Conservation (phyloP, 257 asterid species). For the Coffea canephora region DNA sequence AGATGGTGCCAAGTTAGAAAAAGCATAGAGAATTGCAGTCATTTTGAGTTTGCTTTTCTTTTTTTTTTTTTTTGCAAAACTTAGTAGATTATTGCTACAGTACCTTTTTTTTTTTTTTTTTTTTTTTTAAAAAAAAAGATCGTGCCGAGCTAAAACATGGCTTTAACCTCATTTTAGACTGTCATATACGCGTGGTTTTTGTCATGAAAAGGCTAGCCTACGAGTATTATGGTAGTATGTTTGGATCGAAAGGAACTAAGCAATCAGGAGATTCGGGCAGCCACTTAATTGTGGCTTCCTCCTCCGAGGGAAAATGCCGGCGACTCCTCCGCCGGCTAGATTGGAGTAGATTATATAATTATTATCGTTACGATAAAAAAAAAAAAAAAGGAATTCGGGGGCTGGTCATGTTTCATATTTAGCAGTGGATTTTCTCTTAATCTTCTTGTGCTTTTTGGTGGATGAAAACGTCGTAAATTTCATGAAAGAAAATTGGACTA, state of each 20-base stretch:
- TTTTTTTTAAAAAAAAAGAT: too few relatives aligned
- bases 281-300: too few relatives aligned
- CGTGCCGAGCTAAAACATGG: not conserved
- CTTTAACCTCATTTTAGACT: not conserved
- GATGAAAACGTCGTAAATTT: not conserved
- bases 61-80: not conserved
- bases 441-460: not conserved
- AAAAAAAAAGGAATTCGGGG: not conserved
- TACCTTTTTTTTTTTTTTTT: not conserved
- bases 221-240: not conserved
- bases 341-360: too few relatives aligned
- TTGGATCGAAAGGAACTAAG: not conserved
- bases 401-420: not conserved
- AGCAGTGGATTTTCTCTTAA: not conserved
- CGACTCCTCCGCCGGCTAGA: too few relatives aligned
- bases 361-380: too few relatives aligned
- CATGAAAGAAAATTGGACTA: too few relatives aligned
- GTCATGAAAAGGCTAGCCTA: not conserved
- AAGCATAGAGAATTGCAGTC: slow-evolving; percentile 31
- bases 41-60: not conserved
- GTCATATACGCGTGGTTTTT: not conserved
- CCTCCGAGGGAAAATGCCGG: too few relatives aligned
- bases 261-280: too few relatives aligned
- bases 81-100: not conserved
- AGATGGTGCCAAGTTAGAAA: slow-evolving; percentile 57